phyloP scores from a whole-genome alignment of 1,284 basidiomycete genomes.

The Heimioporus retisporus region DNA sequence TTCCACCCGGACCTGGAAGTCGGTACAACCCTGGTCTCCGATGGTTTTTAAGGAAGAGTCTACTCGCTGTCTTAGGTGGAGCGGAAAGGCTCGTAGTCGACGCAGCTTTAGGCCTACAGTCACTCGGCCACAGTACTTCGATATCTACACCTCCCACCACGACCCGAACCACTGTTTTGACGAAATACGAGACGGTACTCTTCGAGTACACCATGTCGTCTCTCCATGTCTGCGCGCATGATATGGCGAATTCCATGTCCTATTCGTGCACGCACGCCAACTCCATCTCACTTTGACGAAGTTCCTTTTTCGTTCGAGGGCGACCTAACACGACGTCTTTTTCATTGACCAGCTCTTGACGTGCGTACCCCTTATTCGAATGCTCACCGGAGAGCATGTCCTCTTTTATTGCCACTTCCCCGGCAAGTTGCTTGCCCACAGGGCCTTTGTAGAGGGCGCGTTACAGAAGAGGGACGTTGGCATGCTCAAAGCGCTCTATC shows the following conservation, averaged over 20 bases:
- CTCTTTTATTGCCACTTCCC: conserved; percentile 99
- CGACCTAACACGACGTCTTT: conserved; percentile 82
- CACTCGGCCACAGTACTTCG: conserved; percentile 82
- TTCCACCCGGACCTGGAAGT: conserved; percentile 97
- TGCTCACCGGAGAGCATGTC: conserved; percentile 77
- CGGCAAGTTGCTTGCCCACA: conserved; percentile 90
- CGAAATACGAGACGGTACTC: conserved; percentile 90
- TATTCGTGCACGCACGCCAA: conserved; percentile 92
- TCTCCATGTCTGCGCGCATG: conserved; percentile 86
- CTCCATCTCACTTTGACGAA: conserved; percentile 73
- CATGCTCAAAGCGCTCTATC: conserved; percentile 80
- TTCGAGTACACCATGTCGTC: conserved; percentile 82
- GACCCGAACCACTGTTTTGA: conserved; percentile 89
- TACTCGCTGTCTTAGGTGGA: conserved; percentile 69
- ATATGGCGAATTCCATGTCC: conserved; percentile 84
- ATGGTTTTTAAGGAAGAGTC: background rate
- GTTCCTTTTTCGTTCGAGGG: conserved; percentile 62
- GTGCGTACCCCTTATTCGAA: conserved; percentile 86
- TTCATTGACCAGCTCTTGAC: conserved; percentile 97
- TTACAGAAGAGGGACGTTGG: conserved; percentile 51
- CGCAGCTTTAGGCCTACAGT: conserved; percentile 91
- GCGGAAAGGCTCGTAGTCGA: conserved; percentile 98
- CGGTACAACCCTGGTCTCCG: conserved; percentile 62
- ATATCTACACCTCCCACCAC: conserved; percentile 96
- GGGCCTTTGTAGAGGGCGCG: conserved; percentile 72